These are phyloP conservation scores for Candida sithepensis DNA, from an alignment of 805 yeast genomes.

Conservation along the genomic window DNA sequence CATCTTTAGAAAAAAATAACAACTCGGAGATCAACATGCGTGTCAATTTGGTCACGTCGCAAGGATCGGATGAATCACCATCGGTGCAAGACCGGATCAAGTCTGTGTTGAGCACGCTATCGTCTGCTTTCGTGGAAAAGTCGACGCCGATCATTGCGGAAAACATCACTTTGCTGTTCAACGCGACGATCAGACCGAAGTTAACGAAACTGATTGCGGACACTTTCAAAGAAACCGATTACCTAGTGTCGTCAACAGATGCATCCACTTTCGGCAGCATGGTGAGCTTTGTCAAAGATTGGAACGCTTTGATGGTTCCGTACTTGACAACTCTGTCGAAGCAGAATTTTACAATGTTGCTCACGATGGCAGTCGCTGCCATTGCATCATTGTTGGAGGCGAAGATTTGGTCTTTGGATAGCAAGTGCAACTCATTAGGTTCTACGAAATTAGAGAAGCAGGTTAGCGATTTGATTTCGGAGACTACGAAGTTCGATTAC, in stretches of 20 bases:
- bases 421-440: constrained; percentile 76
- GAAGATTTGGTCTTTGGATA: constrained; percentile 62
- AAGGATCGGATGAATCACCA: constrained; percentile 15
- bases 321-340: constrained; percentile 37
- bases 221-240: constrained; percentile 37
- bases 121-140: constrained; percentile 20
- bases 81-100: constrained; percentile 24
- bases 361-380: constrained; percentile 46
- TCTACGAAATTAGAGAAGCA: constrained; percentile 82
- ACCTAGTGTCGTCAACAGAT: constrained; percentile 26
- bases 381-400: constrained; percentile 59
- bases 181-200: constrained; percentile 34
- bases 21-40: constrained; percentile 16
- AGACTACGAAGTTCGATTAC: constrained; percentile 70
- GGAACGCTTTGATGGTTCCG: constrained; percentile 66
- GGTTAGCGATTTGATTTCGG: constrained; percentile 66
- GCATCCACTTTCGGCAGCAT: constrained; percentile 27
- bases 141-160: constrained; percentile 40
- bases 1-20: constrained; percentile 20
- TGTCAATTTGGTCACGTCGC: constrained; percentile 14
- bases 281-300: constrained; percentile 51
- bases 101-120: constrained; percentile 17
- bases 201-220: constrained; percentile 33
- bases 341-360: constrained; percentile 47
- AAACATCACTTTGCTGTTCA: constrained; percentile 39